Evolutionary conservation across 2,329 filamentous ascomycete species (phyloP), one percentile per base, ranked within the genome.

Genomic region (Rhynchosporium graminicola): DNA sequence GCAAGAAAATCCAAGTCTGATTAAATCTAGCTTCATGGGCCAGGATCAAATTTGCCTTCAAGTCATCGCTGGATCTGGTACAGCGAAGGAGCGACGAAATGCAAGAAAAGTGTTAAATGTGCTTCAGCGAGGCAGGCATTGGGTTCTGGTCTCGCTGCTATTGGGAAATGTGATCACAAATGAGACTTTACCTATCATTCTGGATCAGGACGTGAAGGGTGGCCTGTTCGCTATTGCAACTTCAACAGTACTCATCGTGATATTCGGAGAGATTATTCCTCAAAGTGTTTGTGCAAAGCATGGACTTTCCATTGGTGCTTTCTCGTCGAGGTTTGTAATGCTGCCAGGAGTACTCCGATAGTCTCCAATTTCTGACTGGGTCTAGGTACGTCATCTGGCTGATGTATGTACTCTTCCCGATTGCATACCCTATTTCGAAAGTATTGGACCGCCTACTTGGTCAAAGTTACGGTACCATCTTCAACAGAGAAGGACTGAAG

Each of bases 91-190:
- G 77, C 87, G 87, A 72, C 91, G 87, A 72, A 91, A 97, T 74
- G 94, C 94, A 0, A 84, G 82, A 59, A 88, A 87, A 68, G 94
- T 98, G 10, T 81, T 96, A 69, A 82, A 86, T 45, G 80, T 98
- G 28, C 79, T 98, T 57, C 87, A 91, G 65, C 88, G 85, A 70
- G 94, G 94, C 70, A 97, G 97, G 75, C 94, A 98, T 76, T 98
- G 94, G 94, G 94, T 98, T 20, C 80, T 98, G 61, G 94, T 98
- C 59, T 97, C 94, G 1, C 79, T 98, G 33, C 83, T 98, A 8
- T 80, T 98, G 60, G 91, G 92, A 75, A 98, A 98, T 75, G 94
- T 98, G 74, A 95, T 98, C 71, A 96, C 94, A 68, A 97, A 98
- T 76, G 94, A 97, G 77, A 95, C 93, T 2, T 81, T 97, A 12